Evolutionary conservation across 2,329 filamentous ascomycete species (phyloP), one percentile per base, ranked within the genome.

Genomic region (Paracamarosporium sp.): DNA sequence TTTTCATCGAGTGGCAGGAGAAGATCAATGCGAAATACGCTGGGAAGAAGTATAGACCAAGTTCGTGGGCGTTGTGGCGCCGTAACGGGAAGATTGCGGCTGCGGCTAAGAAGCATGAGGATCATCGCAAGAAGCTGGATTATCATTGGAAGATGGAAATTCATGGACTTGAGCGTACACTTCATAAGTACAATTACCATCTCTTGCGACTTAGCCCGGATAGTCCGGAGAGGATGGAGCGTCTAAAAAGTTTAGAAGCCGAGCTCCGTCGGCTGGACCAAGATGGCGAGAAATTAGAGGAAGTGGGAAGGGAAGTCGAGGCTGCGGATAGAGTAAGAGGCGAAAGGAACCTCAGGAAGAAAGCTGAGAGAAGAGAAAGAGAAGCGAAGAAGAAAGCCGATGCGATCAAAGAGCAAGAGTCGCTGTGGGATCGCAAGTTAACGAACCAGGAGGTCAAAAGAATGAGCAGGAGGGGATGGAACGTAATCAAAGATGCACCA

Each of bases 81-180:
- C 28, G 44, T n/a, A 55, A 53, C 24, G 55, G 53, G 33, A 52
- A 56, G 53, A 27, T 51, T 13, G 54, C 47, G 2, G 40, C 15
- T 17, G 47, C n/a, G 9, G 9, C 30, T 11, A 7, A 6, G 15
- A 22, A 54, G 17, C 6, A 27, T 2, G 50, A 45, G 45, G 36
- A 17, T 30, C 12, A 28, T n/a, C 46, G 47, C n/a, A 44, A 31
- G 20, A 7, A 38, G 41, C 3, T 53, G n/a, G 30, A 50, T 31
- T 9, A 30, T 2, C 9, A 45, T 20, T 50, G 53, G 50, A 13
- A 43, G 13, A 40, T n/a, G 0, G 46, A 52, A 2, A 20, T 60
- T 0, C 33, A 47, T 8, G 45, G 55, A 25, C 31, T 60, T 28
- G 50, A 57, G 41, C 17, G 6, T 1, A 45, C 40, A 13, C 27